Evolutionary conservation across 2,329 filamentous ascomycete species (phyloP).

Genomic region (Cryphonectria carpinicola): DNA sequence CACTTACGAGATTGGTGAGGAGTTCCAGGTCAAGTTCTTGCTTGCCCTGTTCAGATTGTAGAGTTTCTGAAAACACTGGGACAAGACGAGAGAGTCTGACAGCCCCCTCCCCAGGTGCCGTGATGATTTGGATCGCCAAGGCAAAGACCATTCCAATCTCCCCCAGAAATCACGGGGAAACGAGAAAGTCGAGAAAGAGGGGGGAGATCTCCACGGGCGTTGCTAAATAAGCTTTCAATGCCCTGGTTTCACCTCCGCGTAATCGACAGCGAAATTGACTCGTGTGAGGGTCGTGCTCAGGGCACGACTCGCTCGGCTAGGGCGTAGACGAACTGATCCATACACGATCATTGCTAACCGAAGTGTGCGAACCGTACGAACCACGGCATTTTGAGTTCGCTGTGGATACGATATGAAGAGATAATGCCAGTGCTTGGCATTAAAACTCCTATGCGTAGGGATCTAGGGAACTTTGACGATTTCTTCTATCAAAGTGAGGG

Average conservation of each 20-base stretch:
- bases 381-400: background rate
- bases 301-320: slow-evolving; percentile 3
- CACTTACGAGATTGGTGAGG: background rate
- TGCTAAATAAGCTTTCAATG: slow-evolving; percentile 7
- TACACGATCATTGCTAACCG: background rate
- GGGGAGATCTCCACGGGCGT: background rate
- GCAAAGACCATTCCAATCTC: background rate
- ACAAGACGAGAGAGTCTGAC: background rate
- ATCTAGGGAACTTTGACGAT: background rate
- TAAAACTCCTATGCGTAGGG: background rate
- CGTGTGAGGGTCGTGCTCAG: slow-evolving; percentile 2
- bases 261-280: slow-evolving; percentile 4
- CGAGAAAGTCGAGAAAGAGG: background rate
- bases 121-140: background rate
- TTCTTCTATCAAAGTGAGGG: background rate
- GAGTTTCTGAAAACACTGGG: background rate
- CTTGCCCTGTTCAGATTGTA: background rate
- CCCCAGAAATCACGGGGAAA: background rate
- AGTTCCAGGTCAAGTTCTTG: background rate
- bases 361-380: background rate
- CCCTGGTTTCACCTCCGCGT: background rate
- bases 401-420: background rate
- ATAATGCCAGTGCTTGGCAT: background rate
- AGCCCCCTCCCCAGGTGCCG: background rate
- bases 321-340: background rate